phyloP scores from a whole-genome alignment of 2,329 filamentous ascomycete genomes.

The Epicoccum nigrum region DNA sequence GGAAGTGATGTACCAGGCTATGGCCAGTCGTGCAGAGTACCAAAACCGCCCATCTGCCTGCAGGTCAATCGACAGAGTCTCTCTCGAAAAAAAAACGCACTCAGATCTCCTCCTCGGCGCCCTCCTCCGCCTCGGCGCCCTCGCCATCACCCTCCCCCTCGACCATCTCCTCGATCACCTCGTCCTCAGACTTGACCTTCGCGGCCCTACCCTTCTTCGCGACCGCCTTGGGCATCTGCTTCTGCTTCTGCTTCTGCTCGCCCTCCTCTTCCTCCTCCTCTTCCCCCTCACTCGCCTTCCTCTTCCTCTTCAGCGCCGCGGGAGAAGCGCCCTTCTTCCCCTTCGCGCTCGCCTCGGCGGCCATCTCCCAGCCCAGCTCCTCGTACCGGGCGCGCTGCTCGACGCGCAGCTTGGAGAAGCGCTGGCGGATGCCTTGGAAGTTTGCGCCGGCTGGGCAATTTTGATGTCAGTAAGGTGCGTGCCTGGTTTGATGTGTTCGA shows the following conservation, averaged over 20 bases:
- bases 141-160: not conserved
- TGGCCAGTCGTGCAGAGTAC: too few relatives aligned
- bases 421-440: constrained; percentile 7
- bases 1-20: too few relatives aligned
- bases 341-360: not conserved
- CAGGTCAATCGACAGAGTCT: too few relatives aligned
- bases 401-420: not conserved
- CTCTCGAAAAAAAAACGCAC: too few relatives aligned
- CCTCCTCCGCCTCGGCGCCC: not conserved
- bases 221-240: not conserved
- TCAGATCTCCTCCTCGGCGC: too few relatives aligned
- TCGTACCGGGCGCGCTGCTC: constrained; percentile 5
- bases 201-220: too few relatives aligned
- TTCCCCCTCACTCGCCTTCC: not conserved
- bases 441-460: not conserved
- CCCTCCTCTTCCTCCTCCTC: not conserved
- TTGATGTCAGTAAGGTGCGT: too few relatives aligned
- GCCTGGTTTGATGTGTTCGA: too few relatives aligned
- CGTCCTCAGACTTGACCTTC: not conserved
- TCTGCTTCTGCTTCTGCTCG: not conserved
- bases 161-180: not conserved
- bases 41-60: too few relatives aligned
- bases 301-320: not conserved
- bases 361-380: not conserved
- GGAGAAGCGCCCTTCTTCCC: not conserved